Conservation (phyloP, 1,139 yeast species). For the Taphrina sp. region DNA sequence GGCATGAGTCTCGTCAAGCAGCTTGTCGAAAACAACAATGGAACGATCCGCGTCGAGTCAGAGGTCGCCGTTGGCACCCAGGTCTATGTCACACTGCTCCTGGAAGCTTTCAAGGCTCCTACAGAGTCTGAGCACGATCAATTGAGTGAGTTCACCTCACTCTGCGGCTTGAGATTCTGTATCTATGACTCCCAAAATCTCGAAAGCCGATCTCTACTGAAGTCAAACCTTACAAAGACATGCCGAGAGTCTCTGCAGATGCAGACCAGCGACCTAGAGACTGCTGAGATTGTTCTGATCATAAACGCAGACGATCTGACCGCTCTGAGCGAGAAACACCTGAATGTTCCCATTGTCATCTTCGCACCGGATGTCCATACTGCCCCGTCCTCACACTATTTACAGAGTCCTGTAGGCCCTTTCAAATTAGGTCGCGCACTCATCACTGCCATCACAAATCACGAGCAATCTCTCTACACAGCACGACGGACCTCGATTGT, state of each 20-base stretch:
- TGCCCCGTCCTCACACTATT: neutral
- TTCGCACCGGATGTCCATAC: neutral
- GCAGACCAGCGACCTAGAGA: neutral
- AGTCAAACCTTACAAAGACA: neutral
- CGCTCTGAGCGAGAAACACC: neutral
- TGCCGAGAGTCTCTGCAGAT: slow-evolving; percentile 5
- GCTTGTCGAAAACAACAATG: slow-evolving; percentile 6
- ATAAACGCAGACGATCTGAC: slow-evolving; percentile 3
- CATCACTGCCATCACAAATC: slow-evolving; percentile 1
- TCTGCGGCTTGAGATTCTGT: slow-evolving; percentile 2
- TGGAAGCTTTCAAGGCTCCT: neutral
- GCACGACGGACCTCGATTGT: slow-evolving; percentile 14
- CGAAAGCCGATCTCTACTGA: neutral
- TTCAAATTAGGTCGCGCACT: slow-evolving; percentile 22
- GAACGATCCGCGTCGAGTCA: neutral
- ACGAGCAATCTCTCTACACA: slow-evolving; percentile 5
- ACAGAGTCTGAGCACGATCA: neutral
- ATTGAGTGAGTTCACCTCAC: neutral
- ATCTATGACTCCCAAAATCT: neutral
- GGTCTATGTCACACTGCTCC: slow-evolving; percentile 2
- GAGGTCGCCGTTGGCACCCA: slow-evolving; percentile 1
- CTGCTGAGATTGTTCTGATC: slow-evolving; percentile 1
- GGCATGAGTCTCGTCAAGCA: slow-evolving; percentile 13
- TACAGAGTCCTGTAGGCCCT: slow-evolving; percentile 18
- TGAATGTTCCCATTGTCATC: slow-evolving; percentile 17